phyloP scores from a whole-genome alignment of 768 basidiomycete genomes.

The Pilatotrama ljubarskyi region DNA sequence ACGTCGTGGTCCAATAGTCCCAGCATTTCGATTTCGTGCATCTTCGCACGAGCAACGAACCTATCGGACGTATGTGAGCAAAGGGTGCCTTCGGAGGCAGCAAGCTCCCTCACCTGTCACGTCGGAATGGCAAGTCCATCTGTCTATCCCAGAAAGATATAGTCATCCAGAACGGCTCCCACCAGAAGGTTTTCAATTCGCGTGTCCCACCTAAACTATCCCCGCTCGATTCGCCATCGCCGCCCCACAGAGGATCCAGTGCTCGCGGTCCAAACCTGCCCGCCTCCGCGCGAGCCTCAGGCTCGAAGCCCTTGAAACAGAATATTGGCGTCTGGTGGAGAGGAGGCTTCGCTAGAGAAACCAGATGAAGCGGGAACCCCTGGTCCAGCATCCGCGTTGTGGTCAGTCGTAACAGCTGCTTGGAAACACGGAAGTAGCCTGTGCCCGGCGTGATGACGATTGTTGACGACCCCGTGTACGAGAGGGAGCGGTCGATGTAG shows the following conservation, averaged over 20 bases:
- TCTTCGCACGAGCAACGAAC: constrained; percentile 92
- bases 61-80: constrained; percentile 39
- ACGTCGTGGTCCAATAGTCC: constrained; percentile 91
- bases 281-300: constrained; percentile 47
- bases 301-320: constrained; percentile 74
- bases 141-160: constrained; percentile 87
- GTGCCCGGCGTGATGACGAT: constrained; percentile 92
- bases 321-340: constrained; percentile 93
- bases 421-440: constrained; percentile 90
- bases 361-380: constrained; percentile 86
- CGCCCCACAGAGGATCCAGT: constrained; percentile 76
- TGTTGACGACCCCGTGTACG: constrained; percentile 81
- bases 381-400: constrained; percentile 93
- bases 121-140: constrained; percentile 79
- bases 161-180: constrained; percentile 88
- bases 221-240: constrained; percentile 47
- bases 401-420: constrained; percentile 84
- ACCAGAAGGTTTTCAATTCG: constrained; percentile 71
- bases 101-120: constrained; percentile 58
- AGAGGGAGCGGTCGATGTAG: constrained; percentile 92
- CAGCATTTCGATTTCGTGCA: constrained; percentile 96
- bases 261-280: constrained; percentile 47
- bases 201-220: constrained; percentile 27
- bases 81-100: not conserved
- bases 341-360: constrained; percentile 88